Evolutionary conservation across 495 filamentous ascomycete species (phyloP).

Genomic region (Penicillium macrosclerotiorum): DNA sequence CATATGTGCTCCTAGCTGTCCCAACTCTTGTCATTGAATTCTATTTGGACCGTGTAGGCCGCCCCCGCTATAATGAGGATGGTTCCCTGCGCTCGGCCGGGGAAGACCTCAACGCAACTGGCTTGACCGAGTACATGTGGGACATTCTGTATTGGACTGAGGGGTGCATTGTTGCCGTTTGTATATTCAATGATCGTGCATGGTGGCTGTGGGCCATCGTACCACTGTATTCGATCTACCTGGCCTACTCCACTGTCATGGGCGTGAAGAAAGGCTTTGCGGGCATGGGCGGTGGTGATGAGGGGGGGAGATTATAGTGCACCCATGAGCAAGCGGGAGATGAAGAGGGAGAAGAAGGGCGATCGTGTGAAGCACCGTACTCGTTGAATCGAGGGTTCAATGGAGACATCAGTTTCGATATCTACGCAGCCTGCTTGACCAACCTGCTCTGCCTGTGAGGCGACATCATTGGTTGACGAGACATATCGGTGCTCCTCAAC

Average conservation of each 20-base stretch:
- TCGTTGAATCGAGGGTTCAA: neutral
- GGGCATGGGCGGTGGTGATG: constrained; percentile 44
- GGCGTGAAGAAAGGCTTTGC: constrained; percentile 66
- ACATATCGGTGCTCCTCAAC: no score
- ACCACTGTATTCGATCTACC: constrained; percentile 67
- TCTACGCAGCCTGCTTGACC: no score
- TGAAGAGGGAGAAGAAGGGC: constrained; percentile 62
- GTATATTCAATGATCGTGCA: constrained; percentile 68
- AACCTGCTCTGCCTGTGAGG: no score
- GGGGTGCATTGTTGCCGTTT: constrained; percentile 62
- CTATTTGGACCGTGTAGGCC: constrained; percentile 77
- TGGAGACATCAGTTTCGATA: no score
- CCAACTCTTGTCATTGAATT: constrained; percentile 78
- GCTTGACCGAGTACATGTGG: constrained; percentile 96
- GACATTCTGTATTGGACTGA: constrained; percentile 93
- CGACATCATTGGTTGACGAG: no score
- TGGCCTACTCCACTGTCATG: constrained; percentile 63
- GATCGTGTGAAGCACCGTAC: constrained; percentile 45
- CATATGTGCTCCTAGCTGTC: constrained; percentile 68
- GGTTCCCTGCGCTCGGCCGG: constrained; percentile 71
- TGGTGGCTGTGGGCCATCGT: constrained; percentile 74
- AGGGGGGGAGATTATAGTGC: constrained; percentile 19
- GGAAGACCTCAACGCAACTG: constrained; percentile 84
- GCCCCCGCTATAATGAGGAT: constrained; percentile 66
- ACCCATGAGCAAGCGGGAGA: constrained; percentile 57